Percentiles rank a stretch among this genome's conserved stretches.
Evolutionary conservation across 1,139 yeast species (phyloP).

Genomic region (Candida sp.): DNA sequence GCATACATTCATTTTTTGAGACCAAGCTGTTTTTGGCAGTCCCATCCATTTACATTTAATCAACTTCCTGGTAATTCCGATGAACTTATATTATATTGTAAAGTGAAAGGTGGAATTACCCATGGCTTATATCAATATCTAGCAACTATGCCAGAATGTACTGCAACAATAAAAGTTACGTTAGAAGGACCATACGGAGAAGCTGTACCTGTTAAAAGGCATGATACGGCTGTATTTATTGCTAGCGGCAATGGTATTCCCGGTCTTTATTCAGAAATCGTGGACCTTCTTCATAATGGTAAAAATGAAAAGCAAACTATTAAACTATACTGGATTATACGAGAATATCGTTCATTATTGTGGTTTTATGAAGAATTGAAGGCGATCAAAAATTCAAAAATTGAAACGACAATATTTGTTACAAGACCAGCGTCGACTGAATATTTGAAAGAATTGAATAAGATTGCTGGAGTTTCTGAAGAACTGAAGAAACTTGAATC

Average conservation of each 20-base stretch:
- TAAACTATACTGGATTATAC: conserved; percentile 33
- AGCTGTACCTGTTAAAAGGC: conserved; percentile 21
- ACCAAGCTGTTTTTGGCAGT: conserved; percentile 42
- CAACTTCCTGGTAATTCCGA: conserved; percentile 18
- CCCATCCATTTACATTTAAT: conserved; percentile 33
- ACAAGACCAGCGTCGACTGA: conserved; percentile 22
- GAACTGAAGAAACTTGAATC: conserved; percentile 8
- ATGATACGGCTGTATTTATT: conserved; percentile 27
- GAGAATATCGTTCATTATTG: conserved; percentile 26
- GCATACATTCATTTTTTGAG: conserved; percentile 43
- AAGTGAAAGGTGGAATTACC: conserved; percentile 33
- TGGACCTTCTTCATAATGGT: conserved; percentile 9
- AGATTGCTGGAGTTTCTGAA: background rate
- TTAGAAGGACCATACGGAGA: conserved; percentile 40
- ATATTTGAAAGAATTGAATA: conserved; percentile 8
- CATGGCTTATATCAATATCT: conserved; percentile 24
- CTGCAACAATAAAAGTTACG: conserved; percentile 23
- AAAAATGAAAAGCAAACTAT: conserved; percentile 17
- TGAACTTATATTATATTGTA: conserved; percentile 23
- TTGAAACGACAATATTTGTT: conserved; percentile 28
- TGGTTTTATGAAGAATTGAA: conserved; percentile 35
- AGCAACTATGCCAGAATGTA: conserved; percentile 18
- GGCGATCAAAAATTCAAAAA: conserved; percentile 18
- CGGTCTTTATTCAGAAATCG: conserved; percentile 32
- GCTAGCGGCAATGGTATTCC: conserved; percentile 44